Evolutionary conservation across 164 flowering plant genomes (phyloP).

Genomic region (Magnolia changhungtana): DNA sequence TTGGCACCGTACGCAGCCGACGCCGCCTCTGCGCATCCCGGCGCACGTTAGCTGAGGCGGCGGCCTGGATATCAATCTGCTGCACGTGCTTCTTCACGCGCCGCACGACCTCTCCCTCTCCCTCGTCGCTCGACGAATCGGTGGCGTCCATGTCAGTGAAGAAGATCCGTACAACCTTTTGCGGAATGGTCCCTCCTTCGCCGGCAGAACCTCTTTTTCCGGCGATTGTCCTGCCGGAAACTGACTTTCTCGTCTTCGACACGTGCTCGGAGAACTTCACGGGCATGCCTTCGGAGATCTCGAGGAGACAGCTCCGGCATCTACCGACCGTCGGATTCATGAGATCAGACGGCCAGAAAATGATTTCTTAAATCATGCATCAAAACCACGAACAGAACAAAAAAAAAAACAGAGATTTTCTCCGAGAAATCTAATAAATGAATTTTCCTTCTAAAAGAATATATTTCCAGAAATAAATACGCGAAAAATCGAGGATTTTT

Average conservation of each 20-base stretch:
- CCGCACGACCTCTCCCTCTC: slow-evolving; percentile 21
- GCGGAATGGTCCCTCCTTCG: slow-evolving; percentile 10
- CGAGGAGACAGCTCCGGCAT: background rate
- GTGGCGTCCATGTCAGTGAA: slow-evolving; percentile 55
- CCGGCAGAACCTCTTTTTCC: background rate
- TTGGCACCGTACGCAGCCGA: background rate
- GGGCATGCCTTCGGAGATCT: background rate
- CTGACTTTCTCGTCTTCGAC: slow-evolving; percentile 23
- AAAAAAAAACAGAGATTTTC: background rate
- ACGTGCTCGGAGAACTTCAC: slow-evolving; percentile 41
- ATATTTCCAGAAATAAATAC: background rate
- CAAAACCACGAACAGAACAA: background rate
- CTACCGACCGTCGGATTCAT: slow-evolving; percentile 5
- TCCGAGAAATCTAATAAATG: background rate
- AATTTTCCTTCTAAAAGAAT: background rate
- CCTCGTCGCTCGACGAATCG: slow-evolving; percentile 54
- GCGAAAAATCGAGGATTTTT: background rate
- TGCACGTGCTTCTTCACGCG: slow-evolving; percentile 46
- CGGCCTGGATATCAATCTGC: slow-evolving; percentile 29
- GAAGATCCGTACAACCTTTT: slow-evolving; percentile 33
- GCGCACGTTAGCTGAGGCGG: background rate
- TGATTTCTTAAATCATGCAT: slow-evolving; percentile 1
- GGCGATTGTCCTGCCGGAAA: background rate
- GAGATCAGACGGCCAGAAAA: background rate
- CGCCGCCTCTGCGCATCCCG: slow-evolving; percentile 6